phyloP scores from a whole-genome alignment of 169 alveolate species.

The Plasmodium relictum region DNA sequence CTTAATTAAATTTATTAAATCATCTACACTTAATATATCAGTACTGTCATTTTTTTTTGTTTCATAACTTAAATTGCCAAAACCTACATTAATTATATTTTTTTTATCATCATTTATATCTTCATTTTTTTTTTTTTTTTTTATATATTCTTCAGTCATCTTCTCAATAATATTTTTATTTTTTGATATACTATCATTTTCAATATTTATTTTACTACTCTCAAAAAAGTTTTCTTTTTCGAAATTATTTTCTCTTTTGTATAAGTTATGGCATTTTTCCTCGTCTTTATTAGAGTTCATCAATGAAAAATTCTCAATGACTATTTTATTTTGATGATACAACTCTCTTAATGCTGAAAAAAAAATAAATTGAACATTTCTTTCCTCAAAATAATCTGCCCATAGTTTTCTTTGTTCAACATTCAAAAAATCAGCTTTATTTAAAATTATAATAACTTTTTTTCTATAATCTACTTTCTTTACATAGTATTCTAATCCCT shows the following conservation, averaged over 20 bases:
- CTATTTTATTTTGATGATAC: slow-evolving; percentile 50
- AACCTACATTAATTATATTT: slow-evolving; percentile 46
- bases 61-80: slow-evolving; percentile 66
- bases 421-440: slow-evolving; percentile 95
- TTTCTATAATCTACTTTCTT: slow-evolving; percentile 93
- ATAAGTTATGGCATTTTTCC: neutral
- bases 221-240: neutral
- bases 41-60: slow-evolving; percentile 61
- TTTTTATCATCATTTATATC: neutral
- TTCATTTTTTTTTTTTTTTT: neutral
- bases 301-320: neutral
- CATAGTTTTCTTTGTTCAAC: slow-evolving; percentile 93
- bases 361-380: slow-evolving; percentile 90
- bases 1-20: slow-evolving; percentile 77
- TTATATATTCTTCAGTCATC: neutral
- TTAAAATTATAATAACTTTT: slow-evolving; percentile 91
- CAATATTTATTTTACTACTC: neutral
- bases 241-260: neutral
- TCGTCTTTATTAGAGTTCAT: neutral
- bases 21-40: slow-evolving; percentile 79
- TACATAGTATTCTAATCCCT: slow-evolving; percentile 92
- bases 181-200: neutral
- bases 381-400: slow-evolving; percentile 91
- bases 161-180: neutral
- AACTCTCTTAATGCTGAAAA: slow-evolving; percentile 92